Conservation (phyloP, 495 filamentous ascomycete genomes). For the Annulohypoxylon stygium region DNA sequence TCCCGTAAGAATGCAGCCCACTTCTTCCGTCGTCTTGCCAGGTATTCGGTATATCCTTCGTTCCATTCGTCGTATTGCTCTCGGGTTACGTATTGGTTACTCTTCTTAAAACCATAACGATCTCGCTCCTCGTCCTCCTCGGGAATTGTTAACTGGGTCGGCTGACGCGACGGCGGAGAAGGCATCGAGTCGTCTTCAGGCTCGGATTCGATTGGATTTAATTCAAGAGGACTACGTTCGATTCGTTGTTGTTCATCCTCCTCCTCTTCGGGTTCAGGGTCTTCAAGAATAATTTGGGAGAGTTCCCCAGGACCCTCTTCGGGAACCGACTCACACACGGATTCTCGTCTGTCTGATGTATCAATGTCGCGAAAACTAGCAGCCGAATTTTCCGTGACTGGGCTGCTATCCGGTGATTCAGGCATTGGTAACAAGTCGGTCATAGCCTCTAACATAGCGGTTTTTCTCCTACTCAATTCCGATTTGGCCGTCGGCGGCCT, state of each 20-base stretch:
- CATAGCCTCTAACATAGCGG: slow-evolving; percentile 60
- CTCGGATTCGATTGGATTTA: slow-evolving; percentile 10
- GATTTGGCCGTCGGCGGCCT: slow-evolving; percentile 51
- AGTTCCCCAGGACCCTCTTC: slow-evolving; percentile 49
- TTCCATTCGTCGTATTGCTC: slow-evolving; percentile 89
- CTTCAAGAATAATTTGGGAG: slow-evolving; percentile 18
- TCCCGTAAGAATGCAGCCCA: slow-evolving; percentile 84
- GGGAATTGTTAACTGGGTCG: slow-evolving; percentile 41
- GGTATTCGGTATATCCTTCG: slow-evolving; percentile 73
- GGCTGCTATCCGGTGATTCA: slow-evolving; percentile 32
- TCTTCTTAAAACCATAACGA: slow-evolving; percentile 91
- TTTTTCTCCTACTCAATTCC: slow-evolving; percentile 53
- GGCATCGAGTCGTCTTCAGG: slow-evolving; percentile 33
- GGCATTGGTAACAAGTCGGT: slow-evolving; percentile 55
- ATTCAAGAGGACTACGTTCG: slow-evolving; percentile 19
- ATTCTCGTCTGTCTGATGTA: slow-evolving; percentile 51
- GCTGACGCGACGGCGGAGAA: slow-evolving; percentile 42
- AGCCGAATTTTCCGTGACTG: slow-evolving; percentile 55
- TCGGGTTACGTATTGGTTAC: slow-evolving; percentile 79
- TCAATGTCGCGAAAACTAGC: slow-evolving; percentile 55
- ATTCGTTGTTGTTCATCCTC: not conserved
- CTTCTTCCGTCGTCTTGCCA: slow-evolving; percentile 79
- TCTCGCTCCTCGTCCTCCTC: slow-evolving; percentile 67
- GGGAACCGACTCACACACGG: slow-evolving; percentile 52
- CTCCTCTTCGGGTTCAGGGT: slow-evolving; percentile 2